These are phyloP conservation scores for Trichoderma sp. DNA, from an alignment of 2,329 filamentous ascomycete species.

Conservation along the genomic window DNA sequence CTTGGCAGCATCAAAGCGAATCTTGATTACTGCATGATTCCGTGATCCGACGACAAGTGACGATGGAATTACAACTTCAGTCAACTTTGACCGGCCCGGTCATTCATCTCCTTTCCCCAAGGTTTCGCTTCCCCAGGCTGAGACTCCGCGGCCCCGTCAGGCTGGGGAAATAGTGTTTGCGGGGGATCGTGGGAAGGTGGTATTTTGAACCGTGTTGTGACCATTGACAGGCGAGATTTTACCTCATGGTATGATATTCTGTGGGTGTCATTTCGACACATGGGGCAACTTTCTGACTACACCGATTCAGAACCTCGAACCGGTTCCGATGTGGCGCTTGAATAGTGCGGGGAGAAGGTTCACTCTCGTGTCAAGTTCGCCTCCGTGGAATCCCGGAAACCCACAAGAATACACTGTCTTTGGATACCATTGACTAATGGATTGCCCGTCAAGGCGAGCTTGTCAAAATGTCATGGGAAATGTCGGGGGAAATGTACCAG, in stretches of 20 bases:
- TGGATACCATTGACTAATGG: background rate
- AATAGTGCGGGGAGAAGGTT: constrained; percentile 10
- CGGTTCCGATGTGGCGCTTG: constrained; percentile 7
- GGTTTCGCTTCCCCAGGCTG: constrained; percentile 3
- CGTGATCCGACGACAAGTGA: background rate
- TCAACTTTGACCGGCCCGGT: background rate
- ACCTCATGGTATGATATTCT: background rate
- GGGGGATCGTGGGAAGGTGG: background rate
- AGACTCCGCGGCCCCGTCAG: background rate
- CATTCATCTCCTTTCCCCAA: background rate
- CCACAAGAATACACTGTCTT: background rate
- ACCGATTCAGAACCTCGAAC: background rate
- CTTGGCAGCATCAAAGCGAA: background rate
- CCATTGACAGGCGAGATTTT: background rate
- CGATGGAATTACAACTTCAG: background rate
- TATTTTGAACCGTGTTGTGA: background rate
- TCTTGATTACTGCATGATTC: background rate
- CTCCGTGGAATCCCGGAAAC: background rate
- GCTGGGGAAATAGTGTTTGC: constrained; percentile 17
- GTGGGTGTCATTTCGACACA: background rate
- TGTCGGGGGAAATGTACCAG: constrained; percentile 2
- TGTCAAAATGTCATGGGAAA: constrained; percentile 15
- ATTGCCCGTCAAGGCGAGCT: background rate
- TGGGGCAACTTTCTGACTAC: background rate
- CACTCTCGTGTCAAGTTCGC: background rate